phyloP scores from a whole-genome alignment of 257 asterid species.

The Solanum ossicruentum region DNA sequence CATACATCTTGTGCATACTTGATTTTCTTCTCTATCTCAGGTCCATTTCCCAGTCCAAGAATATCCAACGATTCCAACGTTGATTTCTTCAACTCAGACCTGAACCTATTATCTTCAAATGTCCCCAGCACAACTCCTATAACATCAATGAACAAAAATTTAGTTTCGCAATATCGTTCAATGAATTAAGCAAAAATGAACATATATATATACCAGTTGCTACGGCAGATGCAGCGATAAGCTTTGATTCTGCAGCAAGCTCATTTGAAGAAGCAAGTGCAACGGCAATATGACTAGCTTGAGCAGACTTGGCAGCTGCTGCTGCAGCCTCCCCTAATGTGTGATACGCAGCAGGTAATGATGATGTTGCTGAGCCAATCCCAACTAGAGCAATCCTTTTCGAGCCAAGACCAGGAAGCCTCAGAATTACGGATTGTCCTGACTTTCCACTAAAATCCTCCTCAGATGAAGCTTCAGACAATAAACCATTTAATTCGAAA shows the following conservation, averaged over 20 bases:
- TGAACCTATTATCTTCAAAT: conserved; percentile 79
- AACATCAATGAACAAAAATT: background rate
- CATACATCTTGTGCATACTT: conserved; percentile 66
- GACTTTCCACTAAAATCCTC: conserved; percentile 87
- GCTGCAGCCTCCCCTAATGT: conserved; percentile 91
- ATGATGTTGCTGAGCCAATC: conserved; percentile 48
- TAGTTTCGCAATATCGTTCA: background rate
- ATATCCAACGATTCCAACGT: conserved; percentile 64
- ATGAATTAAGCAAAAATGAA: background rate
- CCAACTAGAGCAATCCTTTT: conserved; percentile 76
- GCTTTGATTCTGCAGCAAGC: conserved; percentile 48
- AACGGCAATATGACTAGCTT: conserved; percentile 64
- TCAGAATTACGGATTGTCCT: conserved; percentile 70
- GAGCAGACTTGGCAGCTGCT: conserved; percentile 67
- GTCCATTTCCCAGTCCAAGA: conserved; percentile 86
- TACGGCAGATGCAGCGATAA: conserved; percentile 63
- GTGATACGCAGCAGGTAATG: conserved; percentile 36
- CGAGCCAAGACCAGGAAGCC: conserved; percentile 63
- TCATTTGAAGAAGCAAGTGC: conserved; percentile 65
- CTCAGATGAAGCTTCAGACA: conserved; percentile 73
- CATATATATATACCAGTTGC: conserved; percentile 37
- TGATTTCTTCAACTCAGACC: conserved; percentile 59
- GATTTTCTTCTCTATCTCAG: conserved; percentile 72
- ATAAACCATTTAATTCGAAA: conserved; percentile 52
- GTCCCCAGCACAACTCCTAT: conserved; percentile 70